These are phyloP conservation scores for Wickerhamiella domercqiae DNA, from an alignment of 805 yeast species.

Conservation along the genomic window DNA sequence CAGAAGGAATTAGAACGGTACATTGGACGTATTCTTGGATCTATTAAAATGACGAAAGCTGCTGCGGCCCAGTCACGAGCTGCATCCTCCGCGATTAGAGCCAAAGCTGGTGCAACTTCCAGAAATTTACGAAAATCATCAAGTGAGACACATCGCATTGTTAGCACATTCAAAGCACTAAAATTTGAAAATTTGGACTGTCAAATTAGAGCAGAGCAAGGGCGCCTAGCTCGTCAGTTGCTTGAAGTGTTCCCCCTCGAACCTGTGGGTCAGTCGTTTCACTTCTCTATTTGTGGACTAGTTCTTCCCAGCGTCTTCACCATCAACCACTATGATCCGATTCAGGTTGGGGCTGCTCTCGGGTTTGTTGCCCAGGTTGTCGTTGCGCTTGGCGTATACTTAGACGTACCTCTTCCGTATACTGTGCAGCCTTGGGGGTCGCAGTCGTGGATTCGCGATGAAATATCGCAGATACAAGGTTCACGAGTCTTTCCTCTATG, in stretches of 20 bases:
- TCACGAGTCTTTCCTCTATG: constrained; percentile 33
- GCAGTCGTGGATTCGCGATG: constrained; percentile 34
- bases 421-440: constrained; percentile 36
- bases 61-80: neutral
- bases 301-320: constrained; percentile 21
- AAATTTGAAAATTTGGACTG: neutral
- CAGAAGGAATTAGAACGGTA: constrained; percentile 5
- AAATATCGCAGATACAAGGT: constrained; percentile 29
- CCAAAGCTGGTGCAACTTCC: neutral
- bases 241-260: constrained; percentile 23
- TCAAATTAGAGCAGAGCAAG: constrained; percentile 10
- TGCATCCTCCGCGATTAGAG: neutral
- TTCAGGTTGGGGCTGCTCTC: constrained; percentile 33
- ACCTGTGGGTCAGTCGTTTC: constrained; percentile 15
- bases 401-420: constrained; percentile 33
- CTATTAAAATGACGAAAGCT: neutral
- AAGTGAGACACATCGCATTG: neutral
- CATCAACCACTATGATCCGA: constrained; percentile 23
- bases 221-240: constrained; percentile 20
- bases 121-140: neutral
- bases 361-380: constrained; percentile 34
- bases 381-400: constrained; percentile 27
- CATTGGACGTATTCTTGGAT: constrained; percentile 3
- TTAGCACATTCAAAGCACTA: neutral
- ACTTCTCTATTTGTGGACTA: constrained; percentile 25